Percentiles rank a stretch among this genome's conserved stretches.
These are phyloP conservation scores for Brachypodium distachyon DNA, from an alignment of 202 grass and related monocot genomes.

Conservation along the genomic window DNA sequence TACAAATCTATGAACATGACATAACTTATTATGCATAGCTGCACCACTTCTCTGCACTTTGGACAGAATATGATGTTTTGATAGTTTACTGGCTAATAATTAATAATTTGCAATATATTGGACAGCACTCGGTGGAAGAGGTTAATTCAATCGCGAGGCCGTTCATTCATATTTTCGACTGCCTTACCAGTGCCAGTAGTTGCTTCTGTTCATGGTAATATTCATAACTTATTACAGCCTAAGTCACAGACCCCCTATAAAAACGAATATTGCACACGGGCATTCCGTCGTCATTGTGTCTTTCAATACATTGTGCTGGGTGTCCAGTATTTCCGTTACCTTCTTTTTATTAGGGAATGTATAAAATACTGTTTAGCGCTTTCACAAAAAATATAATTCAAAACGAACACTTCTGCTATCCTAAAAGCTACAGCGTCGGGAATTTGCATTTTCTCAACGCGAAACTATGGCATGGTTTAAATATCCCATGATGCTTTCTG, in stretches of 20 bases:
- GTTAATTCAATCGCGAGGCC: constrained; percentile 80
- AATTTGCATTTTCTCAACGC: neutral
- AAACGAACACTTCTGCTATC: neutral
- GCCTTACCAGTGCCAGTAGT: constrained; percentile 72
- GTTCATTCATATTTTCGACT: constrained; percentile 94
- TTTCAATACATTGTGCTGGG: neutral
- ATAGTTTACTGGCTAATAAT: neutral
- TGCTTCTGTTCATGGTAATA: constrained; percentile 81
- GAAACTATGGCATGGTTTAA: neutral
- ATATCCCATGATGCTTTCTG: neutral
- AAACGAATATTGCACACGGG: neutral
- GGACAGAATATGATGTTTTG: neutral
- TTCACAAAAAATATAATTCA: constrained; percentile 2
- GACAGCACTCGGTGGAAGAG: constrained; percentile 78
- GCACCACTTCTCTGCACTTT: neutral
- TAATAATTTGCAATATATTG: constrained; percentile 28
- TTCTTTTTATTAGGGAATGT: neutral
- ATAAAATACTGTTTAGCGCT: neutral
- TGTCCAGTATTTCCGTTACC: neutral
- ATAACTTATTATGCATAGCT: neutral
- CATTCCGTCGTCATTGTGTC: neutral
- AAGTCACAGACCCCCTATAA: neutral
- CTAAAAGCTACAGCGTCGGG: neutral
- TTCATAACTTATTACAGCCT: neutral
- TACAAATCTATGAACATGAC: neutral